A percentile compares a stretch with the other conserved stretches of the same genome.
Evolutionary conservation across 169 alveolate genomes (phyloP).

Genomic region (Cystoisospora suis): DNA sequence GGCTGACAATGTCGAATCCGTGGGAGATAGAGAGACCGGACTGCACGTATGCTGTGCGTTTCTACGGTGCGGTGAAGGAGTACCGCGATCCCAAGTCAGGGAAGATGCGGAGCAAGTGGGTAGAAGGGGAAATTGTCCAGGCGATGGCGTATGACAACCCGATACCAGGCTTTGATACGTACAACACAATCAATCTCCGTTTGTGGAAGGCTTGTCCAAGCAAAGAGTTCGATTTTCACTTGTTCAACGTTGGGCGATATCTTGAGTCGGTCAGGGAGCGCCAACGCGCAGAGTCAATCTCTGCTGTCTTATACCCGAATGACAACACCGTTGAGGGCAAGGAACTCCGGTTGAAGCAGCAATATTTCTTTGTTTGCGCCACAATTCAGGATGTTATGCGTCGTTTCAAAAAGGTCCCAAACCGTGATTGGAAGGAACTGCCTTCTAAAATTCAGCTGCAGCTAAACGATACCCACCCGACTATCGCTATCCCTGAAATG

Average conservation of each 20-base stretch:
- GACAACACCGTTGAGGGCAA: conserved; percentile 91
- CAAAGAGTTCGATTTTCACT: conserved; percentile 91
- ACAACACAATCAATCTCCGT: conserved; percentile 91
- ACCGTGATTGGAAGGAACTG: conserved; percentile 88
- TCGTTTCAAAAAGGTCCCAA: conserved; percentile 83
- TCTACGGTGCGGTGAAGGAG: conserved; percentile 82
- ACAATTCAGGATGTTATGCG: conserved; percentile 83
- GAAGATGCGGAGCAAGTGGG: conserved; percentile 81
- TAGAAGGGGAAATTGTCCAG: conserved; percentile 91
- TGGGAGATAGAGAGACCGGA: conserved; percentile 96
- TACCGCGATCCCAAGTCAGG: conserved; percentile 47
- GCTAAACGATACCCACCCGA: conserved; percentile 96
- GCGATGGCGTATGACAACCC: conserved; percentile 98
- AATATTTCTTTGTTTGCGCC: conserved; percentile 95
- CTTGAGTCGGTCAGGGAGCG: conserved; percentile 88
- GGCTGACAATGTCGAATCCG: conserved; percentile 93
- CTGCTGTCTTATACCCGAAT: conserved; percentile 96
- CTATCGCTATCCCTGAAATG: conserved; percentile 93
- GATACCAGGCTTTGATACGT: conserved; percentile 95
- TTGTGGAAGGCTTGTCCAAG: conserved; percentile 91
- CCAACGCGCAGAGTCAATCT: conserved; percentile 92
- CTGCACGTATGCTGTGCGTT: conserved; percentile 90
- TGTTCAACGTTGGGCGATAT: conserved; percentile 91
- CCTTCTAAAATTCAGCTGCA: conserved; percentile 87
- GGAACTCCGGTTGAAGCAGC: conserved; percentile 93